Base-by-base conservation (phyloP, 768 basidiomycete species). In the Astraeus odoratus region DNA sequence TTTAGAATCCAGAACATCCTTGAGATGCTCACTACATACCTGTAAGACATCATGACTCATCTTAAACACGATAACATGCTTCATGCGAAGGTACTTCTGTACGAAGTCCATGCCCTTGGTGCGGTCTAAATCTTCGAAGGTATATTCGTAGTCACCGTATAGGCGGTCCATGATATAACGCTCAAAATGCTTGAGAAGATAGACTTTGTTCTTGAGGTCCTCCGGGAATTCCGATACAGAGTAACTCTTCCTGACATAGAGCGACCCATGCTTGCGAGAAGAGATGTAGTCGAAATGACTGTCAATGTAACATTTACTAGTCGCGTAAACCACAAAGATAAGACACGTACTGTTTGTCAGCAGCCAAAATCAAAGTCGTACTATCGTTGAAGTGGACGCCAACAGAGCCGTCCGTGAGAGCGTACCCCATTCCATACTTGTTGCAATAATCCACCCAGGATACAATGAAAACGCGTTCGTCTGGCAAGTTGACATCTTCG, bases 401-500 rank as follows among this genome's bases (percentile, higher is more conserved):
- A 37, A 97, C 83, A 18, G 87, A 86, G 3, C 95, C 93, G 57
- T 99, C 93, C 16, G 92, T 95, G 58, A 98, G 71, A 3, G 92
- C 91, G 63, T 96, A 98, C 1, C 95, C 96, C 89, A 97, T 98
- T n/a, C 95, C 96, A 65, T 97, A 99, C 72, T 97, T 97, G 66
- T 93, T 90, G 62, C 91, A 95, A 60, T 98, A 98, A 64, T 98
- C 96, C 33, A 98, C 86, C 96, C 96, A 98, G n/a, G 88, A 89
- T 3, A 87, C 89, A 51, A 99, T 92, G 67, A 97, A 98, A 36
- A 95, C 85, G 42, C 75, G 75, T 47, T 90, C 86, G 15, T 80
- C 74, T 0, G 73, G 74, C 2, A 89, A 54, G 27, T 67, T 68
- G 12, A 63, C 64, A 23, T 80, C 80, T 35, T 73, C 69, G 38